Evolutionary conservation across 108 stramenopile species (phyloP).

Genomic region (Chaetoceros muelleri): DNA sequence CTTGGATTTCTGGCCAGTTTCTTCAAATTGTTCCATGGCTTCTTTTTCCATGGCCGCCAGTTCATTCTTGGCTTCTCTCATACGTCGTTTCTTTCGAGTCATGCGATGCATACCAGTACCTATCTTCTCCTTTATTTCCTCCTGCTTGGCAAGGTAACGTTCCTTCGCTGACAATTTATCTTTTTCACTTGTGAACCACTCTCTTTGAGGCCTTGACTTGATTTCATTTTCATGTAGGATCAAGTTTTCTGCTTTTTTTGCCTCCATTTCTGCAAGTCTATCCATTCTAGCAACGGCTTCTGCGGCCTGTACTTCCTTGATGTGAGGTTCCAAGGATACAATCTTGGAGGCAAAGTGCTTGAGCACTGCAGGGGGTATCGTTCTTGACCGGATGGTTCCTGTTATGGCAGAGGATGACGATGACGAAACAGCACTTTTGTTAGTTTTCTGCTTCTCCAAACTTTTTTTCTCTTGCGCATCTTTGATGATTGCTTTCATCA

Average conservation of each 20-base stretch:
- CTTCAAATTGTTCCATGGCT: slow-evolving; percentile 22
- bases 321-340: slow-evolving; percentile 55
- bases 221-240: slow-evolving; percentile 71
- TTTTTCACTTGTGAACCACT: slow-evolving; percentile 76
- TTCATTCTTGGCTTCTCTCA: slow-evolving; percentile 47
- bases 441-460: slow-evolving; percentile 3
- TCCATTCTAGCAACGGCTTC: slow-evolving; percentile 82
- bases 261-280: slow-evolving; percentile 82
- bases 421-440: slow-evolving; percentile 7
- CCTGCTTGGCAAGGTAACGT: slow-evolving; percentile 47
- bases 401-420: too few species aligned
- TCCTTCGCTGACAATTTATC: slow-evolving; percentile 47
- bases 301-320: slow-evolving; percentile 72
- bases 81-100: slow-evolving; percentile 81
- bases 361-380: slow-evolving; percentile 68
- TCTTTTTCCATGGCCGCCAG: slow-evolving; percentile 27
- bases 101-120: slow-evolving; percentile 79
- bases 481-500: slow-evolving; percentile 87
- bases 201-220: slow-evolving; percentile 54
- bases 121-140: slow-evolving; percentile 55
- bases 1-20: slow-evolving; percentile 30
- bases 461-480: slow-evolving; percentile 62
- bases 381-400: slow-evolving; percentile 69
- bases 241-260: slow-evolving; percentile 64
- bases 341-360: slow-evolving; percentile 80